A percentile compares a stretch with the other conserved stretches of the same genome.
phyloP scores from a whole-genome alignment of 2,329 filamentous ascomycete genomes.

The Ceratocystis colombiana region DNA sequence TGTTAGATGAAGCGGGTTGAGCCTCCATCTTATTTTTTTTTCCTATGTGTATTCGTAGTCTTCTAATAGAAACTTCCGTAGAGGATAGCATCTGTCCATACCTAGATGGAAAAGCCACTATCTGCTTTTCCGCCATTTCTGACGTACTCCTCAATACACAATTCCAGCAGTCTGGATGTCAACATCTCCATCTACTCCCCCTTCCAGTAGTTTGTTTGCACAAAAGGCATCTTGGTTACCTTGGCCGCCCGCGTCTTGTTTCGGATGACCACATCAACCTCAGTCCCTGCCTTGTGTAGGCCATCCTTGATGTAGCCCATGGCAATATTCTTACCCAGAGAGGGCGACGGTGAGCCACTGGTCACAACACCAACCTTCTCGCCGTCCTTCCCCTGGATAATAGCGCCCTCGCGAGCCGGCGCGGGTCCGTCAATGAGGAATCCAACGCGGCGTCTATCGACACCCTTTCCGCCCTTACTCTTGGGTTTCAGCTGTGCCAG shows the following conservation, averaged over 20 bases:
- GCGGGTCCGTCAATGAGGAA: constrained; percentile 67
- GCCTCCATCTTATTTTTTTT: background rate
- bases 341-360: constrained; percentile 81
- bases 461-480: constrained; percentile 60
- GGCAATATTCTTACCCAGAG: constrained; percentile 79
- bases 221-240: constrained; percentile 83
- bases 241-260: constrained; percentile 65
- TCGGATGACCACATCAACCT: constrained; percentile 66
- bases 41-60: background rate
- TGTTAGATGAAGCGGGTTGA: constrained; percentile 10
- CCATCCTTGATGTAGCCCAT: constrained; percentile 87
- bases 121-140: background rate
- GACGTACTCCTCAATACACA: background rate
- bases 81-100: background rate
- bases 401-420: constrained; percentile 78
- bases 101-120: background rate
- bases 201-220: constrained; percentile 67
- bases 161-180: no score
- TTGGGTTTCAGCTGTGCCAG: constrained; percentile 64
- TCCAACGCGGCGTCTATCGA: constrained; percentile 65
- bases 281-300: constrained; percentile 72
- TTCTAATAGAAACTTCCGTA: background rate
- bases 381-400: constrained; percentile 57
- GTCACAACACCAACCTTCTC: constrained; percentile 70
- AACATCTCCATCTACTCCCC: constrained; percentile 26